Conservation (phyloP, 495 filamentous ascomycete genomes). For the Stereocaulon alpinum region DNA sequence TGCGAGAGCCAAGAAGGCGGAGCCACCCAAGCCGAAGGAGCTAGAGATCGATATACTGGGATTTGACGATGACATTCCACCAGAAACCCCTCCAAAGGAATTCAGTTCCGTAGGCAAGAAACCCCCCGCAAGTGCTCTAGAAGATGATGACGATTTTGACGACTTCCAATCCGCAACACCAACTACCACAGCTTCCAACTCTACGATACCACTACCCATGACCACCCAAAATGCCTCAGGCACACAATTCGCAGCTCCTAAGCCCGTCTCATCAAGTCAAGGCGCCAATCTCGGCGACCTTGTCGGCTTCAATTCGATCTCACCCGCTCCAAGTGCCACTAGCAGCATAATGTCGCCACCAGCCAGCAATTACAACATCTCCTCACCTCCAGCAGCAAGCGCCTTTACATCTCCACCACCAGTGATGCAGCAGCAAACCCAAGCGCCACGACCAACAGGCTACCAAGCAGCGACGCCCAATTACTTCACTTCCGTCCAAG, state of each 20-base stretch:
- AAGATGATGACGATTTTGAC: constrained; percentile 93
- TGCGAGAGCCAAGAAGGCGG: constrained; percentile 46
- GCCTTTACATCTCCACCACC: constrained; percentile 43
- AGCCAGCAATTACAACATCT: constrained; percentile 42
- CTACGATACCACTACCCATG: constrained; percentile 40
- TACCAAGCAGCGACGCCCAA: constrained; percentile 78
- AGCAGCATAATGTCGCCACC: constrained; percentile 38
- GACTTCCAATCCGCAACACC: constrained; percentile 93
- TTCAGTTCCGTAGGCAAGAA: constrained; percentile 41
- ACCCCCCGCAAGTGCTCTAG: constrained; percentile 39
- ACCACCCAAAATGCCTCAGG: constrained; percentile 53
- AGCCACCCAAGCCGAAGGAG: constrained; percentile 66
- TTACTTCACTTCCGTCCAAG: constrained; percentile 80
- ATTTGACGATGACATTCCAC: constrained; percentile 63
- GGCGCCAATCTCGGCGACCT: constrained; percentile 69
- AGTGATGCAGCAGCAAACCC: constrained; percentile 24
- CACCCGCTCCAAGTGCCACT: constrained; percentile 50
- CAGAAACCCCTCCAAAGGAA: constrained; percentile 33
- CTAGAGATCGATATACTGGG: constrained; percentile 82
- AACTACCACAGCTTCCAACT: constrained; percentile 35
- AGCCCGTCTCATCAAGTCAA: constrained; percentile 72
- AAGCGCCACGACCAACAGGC: constrained; percentile 44
- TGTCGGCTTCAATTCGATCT: constrained; percentile 69
- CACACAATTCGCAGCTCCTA: constrained; percentile 68
- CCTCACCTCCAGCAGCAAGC: constrained; percentile 31